Evolutionary conservation across 2,329 filamentous ascomycete genomes (phyloP).

Genomic region (Juglanconis sp.): DNA sequence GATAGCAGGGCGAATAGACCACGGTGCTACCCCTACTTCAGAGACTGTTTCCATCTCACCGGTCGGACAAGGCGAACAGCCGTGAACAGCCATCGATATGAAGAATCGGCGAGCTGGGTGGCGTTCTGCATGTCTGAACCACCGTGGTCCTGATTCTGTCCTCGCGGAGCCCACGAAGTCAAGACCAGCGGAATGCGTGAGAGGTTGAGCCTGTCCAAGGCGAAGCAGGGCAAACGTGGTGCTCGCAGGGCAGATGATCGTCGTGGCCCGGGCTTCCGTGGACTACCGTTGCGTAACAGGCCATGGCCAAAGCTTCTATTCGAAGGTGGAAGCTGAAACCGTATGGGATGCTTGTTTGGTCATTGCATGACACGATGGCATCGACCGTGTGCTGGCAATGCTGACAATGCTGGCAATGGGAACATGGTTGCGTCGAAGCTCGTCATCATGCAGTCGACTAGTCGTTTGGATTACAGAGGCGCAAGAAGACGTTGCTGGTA

Average conservation of each 20-base stretch:
- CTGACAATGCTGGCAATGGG: neutral
- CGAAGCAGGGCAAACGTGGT: slow-evolving; percentile 10
- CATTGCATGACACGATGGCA: slow-evolving; percentile 1
- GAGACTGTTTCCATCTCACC: neutral
- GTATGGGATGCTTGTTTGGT: neutral
- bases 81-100: neutral
- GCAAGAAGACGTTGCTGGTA: too few relatives aligned
- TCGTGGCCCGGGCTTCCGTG: neutral
- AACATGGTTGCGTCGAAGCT: slow-evolving; percentile 1
- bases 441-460: neutral
- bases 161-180: neutral
- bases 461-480: too few relatives aligned
- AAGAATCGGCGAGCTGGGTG: neutral
- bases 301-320: neutral
- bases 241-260: neutral
- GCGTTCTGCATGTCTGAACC: too few relatives aligned
- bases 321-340: neutral
- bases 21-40: neutral
- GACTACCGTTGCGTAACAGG: neutral
- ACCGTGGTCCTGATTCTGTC: too few relatives aligned
- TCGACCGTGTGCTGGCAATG: neutral
- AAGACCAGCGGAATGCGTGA: neutral
- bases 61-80: slow-evolving; percentile 4
- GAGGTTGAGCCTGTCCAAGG: slow-evolving; percentile 13
- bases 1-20: neutral